Base-by-base conservation (phyloP, 2,329 filamentous ascomycete genomes). In the Cladosporium sphaerospermum region DNA sequence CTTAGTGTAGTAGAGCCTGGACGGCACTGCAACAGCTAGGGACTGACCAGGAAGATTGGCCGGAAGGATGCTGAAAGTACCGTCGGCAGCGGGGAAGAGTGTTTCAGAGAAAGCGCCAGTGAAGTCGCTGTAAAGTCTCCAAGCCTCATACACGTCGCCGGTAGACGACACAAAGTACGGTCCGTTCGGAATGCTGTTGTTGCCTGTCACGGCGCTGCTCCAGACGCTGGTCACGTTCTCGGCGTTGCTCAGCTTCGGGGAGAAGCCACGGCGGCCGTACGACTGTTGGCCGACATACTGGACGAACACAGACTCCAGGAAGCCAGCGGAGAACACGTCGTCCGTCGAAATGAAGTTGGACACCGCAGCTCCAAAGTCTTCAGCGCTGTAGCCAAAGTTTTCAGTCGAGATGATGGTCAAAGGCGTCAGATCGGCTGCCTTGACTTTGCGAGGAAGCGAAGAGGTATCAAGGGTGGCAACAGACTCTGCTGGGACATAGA, bases 1-100 rank as follows among this genome's bases (percentile, higher is more conserved):
- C 43, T 72, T 75, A 2, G 72, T 76, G 65, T 73, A 81, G 67
- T 84, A 84, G 0, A 85, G 69, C 9, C 82, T 73, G 6, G 81
- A 84, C 3, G 82, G 81, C 0, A 85, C 82, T 3, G 70, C 75
- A 45, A 76, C 71, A 32, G 70, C 75, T 40, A 75, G 60, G 53
- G 74, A 67, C 53, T 74, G 70, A 5, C 74, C 72, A 1, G 64
- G 47, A 32, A 77, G 60, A 18, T 71, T 67, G n/a, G 73, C 72
- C 13, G 71, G 72, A 8, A 78, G 67, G 1, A 75, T 71, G 4
- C 67, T 69, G 61, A 70, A 77, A 0, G 66, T 68, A 2, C 70
- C 72, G 43, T 73, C 67, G 3, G 60, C 56, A 33, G 65, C 69
- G 2, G 64, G 55, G 9, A 76, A 70, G 1, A 69, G 59, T 9